Conservation (phyloP, 768 basidiomycete genomes). For the Symmetrospora coprosmae region DNA sequence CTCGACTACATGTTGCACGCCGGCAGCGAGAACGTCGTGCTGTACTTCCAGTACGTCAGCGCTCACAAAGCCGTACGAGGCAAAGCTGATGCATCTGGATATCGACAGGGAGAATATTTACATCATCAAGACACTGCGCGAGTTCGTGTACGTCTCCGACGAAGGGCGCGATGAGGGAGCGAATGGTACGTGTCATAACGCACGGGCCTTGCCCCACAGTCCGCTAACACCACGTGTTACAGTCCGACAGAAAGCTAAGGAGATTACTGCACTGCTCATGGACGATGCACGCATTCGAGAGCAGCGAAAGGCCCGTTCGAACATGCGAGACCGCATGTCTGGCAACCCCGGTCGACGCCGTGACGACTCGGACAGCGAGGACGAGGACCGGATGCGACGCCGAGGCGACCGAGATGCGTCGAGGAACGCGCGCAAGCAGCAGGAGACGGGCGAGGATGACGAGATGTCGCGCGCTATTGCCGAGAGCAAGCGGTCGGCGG, state of each 20-base stretch:
- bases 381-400: constrained; percentile 3
- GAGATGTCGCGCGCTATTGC: constrained; percentile 34
- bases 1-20: constrained; percentile 92
- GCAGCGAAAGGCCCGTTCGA: constrained; percentile 66
- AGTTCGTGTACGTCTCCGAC: constrained; percentile 94
- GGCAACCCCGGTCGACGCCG: constrained; percentile 44
- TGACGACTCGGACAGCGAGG: constrained; percentile 37
- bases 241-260: constrained; percentile 90
- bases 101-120: constrained; percentile 69
- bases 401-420: too few relatives aligned
- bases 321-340: constrained; percentile 91
- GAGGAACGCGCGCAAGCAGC: too few relatives aligned
- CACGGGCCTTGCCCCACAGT: background rate
- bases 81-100: background rate
- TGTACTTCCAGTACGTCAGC: constrained; percentile 54
- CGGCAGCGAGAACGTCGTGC: constrained; percentile 93
- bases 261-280: constrained; percentile 81
- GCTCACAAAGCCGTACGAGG: background rate
- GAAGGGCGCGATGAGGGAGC: constrained; percentile 92
- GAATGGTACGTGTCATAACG: constrained; percentile 47
- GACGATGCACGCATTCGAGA: constrained; percentile 73
- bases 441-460: constrained; percentile 37
- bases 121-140: constrained; percentile 94
- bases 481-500: constrained; percentile 64
- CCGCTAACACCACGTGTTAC: background rate